These are phyloP conservation scores for Nothophaeocryptopus gaeumannii DNA, from an alignment of 2,329 filamentous ascomycete species.

Conservation along the genomic window DNA sequence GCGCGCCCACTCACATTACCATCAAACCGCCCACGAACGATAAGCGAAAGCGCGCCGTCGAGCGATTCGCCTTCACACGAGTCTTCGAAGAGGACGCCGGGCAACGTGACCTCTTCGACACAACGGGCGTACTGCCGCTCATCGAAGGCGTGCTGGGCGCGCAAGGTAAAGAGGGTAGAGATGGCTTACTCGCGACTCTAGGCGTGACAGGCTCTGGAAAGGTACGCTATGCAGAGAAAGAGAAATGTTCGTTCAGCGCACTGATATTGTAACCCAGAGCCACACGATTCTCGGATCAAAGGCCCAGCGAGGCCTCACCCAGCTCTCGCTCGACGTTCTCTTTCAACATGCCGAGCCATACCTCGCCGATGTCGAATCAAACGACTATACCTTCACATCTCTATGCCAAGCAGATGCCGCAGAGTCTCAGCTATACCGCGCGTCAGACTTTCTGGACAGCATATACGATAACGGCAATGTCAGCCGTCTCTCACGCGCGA, in stretches of 20 bases:
- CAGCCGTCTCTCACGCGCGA: conserved; percentile 42
- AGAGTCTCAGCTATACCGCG: conserved; percentile 73
- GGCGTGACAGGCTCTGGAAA: conserved; percentile 96
- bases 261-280: conserved; percentile 58
- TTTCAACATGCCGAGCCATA: conserved; percentile 76
- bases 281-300: conserved; percentile 93
- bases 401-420: conserved; percentile 74
- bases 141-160: conserved; percentile 77
- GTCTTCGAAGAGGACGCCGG: conserved; percentile 85
- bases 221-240: conserved; percentile 48
- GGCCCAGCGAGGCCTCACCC: conserved; percentile 81
- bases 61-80: conserved; percentile 90
- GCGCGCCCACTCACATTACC: conserved; percentile 50
- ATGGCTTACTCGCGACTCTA: conserved; percentile 85
- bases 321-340: conserved; percentile 84
- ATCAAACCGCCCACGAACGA: conserved; percentile 70
- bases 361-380: conserved; percentile 59
- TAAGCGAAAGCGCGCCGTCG: conserved; percentile 77
- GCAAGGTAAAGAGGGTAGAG: conserved; percentile 72
- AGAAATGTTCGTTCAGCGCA: too few relatives aligned
- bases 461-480: conserved; percentile 67
- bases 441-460: conserved; percentile 73
- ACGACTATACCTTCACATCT: conserved; percentile 66
- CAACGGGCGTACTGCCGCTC: conserved; percentile 69
- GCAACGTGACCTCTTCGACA: conserved; percentile 83